A percentile compares a stretch with the other conserved stretches of the same genome.
Conservation (phyloP, 2,329 filamentous ascomycete genomes). For the Cytospora leucostoma region DNA sequence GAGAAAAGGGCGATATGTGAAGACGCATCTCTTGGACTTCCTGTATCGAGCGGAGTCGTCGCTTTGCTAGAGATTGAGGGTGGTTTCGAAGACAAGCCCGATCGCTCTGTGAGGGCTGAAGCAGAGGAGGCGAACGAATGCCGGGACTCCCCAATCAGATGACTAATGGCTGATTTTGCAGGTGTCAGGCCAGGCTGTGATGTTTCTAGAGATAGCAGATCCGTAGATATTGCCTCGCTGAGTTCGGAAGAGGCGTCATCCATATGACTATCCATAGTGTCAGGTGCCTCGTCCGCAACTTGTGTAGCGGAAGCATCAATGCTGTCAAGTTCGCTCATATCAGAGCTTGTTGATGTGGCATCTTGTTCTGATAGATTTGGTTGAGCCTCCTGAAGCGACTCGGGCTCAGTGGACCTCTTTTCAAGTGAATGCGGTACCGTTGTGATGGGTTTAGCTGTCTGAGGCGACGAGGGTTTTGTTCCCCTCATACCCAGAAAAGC, state of each 20-base stretch:
- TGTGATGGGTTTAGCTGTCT: not conserved
- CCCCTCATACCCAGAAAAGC: not conserved
- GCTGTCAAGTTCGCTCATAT: not conserved
- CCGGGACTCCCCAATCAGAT: conserved; percentile 27
- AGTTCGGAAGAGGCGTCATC: conserved; percentile 24
- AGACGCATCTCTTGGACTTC: conserved; percentile 39
- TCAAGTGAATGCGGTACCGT: not conserved
- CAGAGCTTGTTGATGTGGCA: not conserved
- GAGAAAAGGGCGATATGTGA: conserved; percentile 27
- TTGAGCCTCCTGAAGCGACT: not conserved
- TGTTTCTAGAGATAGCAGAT: conserved; percentile 5
- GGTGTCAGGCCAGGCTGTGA: conserved; percentile 13
- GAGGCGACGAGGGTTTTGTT: not conserved
- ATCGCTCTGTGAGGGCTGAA: conserved; percentile 54
- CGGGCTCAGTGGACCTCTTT: not conserved
- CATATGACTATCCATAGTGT: not conserved
- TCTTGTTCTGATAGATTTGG: not conserved
- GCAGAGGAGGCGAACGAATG: conserved; percentile 56
- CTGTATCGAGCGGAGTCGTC: conserved; percentile 58
- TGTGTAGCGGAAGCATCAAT: conserved; percentile 2
- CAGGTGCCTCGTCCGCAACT: not conserved
- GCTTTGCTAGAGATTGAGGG: conserved; percentile 63
- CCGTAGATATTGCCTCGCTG: conserved; percentile 17
- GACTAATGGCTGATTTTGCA: conserved; percentile 24
- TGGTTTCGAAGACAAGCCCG: conserved; percentile 56